Base-by-base conservation (phyloP, 2,329 filamentous ascomycete species). In the Hawksworthiomyces lignivorus region DNA sequence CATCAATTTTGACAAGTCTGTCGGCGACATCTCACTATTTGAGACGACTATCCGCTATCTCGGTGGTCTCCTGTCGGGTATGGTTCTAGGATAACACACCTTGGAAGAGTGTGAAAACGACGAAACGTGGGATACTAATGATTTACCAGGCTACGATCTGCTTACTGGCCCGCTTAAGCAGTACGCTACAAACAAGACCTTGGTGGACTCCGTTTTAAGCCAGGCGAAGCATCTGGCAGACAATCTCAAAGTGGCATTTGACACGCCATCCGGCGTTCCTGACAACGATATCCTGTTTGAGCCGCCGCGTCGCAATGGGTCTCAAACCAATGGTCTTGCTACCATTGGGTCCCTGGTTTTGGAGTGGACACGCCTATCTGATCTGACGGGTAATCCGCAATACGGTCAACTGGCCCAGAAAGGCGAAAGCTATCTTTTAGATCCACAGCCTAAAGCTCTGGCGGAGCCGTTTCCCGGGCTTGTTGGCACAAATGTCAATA, bases 41-140 rank as follows among this genome's bases (percentile, higher is more conserved):
- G 88, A 95, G 62, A 94, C 87, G 0, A 95, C 86, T 1, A 94
- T 95, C 55, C 80, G 88, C 21, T 94, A 94, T 54, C 65, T 95
- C 1, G 88, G 77, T 9, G 88, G 87, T 14, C 70, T 95, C 53
- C 57, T 95, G 8, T 84, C 87, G 3, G 85, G 81, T 74, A 53
- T 48, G 52, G 38, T 33, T 26, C 24, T 7, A 12, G 12, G 24
- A 26, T 12, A 26, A 7, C 24, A 12, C 24, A 26, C 24, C 20
- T 9, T 21, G 18, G 21, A 18, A 18, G 19, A 14, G 17, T 30
- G 7, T 40, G 32, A 50, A 11, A 27, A 2, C 29, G 8, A 11
- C n/a, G n/a, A n/a, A n/a, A n/a, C n/a, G n/a, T n/a, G n/a, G n/a
- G n/a, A n/a, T n/a, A n/a, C n/a, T n/a, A n/a, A n/a, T n/a, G n/a